Evolutionary conservation across 306 rosid species (phyloP), one percentile per base, ranked within the genome.

Genomic region (Cyamopsis tetragonoloba): DNA sequence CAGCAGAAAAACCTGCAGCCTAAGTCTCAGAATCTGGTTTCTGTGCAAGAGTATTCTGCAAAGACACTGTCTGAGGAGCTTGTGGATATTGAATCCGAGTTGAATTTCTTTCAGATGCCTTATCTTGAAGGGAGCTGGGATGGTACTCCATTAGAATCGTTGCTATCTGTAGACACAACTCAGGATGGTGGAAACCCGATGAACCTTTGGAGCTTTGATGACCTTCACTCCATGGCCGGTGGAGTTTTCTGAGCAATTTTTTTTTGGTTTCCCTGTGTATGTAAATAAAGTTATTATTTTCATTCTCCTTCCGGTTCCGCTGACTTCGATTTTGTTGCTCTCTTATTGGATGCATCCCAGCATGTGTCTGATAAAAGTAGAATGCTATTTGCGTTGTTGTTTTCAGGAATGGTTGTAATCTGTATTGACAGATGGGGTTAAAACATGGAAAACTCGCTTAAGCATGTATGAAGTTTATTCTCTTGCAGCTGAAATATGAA

Each of bases 61-160:
- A 84, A 84, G 79, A 80, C 97, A 15, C 70, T 82, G 8, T 82
- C 95, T 1, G 95, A 84, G 73, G 97, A 86, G 80, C 87, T 91
- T 26, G 82, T 73, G 3, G 83, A 76, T 26, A 82, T 86, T 44
- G 92, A 88, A 77, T 83, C 88, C 49, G 77, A 81, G 83, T 67
- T 87, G 84, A 80, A 83, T 54, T 73, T 64, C 72, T 80, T 78
- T 59, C 81, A 85, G 87, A 69, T 67, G 57, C 88, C 96, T 20
- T 83, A 71, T 58, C 77, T 83, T 3, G 89, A 77, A 3, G 95
- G 74, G 17, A 76, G 58, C 71, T 88, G 97, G 95, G 73, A 8
- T 14, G 90, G 77, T 49, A 51, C 84, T 47, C 75, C 85, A 2
- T 53, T 88, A 50, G 97, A 84, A 23, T 28, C 81, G 51, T 77